phyloP scores from a whole-genome alignment of 139 green algal species.

The Zygnema circumcarinatum region DNA sequence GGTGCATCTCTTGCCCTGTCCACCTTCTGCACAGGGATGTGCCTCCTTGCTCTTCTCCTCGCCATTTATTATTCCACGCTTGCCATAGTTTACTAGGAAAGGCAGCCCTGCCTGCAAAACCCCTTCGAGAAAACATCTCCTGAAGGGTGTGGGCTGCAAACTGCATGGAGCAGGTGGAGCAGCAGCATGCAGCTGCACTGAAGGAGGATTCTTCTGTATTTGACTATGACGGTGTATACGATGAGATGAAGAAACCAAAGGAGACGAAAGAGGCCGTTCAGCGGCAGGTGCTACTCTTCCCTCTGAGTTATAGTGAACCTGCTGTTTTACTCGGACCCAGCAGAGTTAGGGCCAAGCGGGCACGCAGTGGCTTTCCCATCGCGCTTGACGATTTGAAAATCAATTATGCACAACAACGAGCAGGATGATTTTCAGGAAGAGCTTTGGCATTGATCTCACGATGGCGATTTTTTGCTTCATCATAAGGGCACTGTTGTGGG shows the following conservation, averaged over 20 bases:
- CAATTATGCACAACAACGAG: no score
- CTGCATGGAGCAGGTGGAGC: slow-evolving; percentile 40
- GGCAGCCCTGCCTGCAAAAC: no score
- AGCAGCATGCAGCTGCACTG: slow-evolving; percentile 73
- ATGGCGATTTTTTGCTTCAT: no score
- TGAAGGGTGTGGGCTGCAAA: not conserved
- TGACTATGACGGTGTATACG: slow-evolving; percentile 93
- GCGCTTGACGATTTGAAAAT: no score
- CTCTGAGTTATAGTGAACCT: slow-evolving; percentile 15
- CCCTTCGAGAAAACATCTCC: slow-evolving; percentile 1
- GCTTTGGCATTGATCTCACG: no score
- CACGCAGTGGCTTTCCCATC: no score
- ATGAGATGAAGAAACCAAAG: slow-evolving; percentile 73
- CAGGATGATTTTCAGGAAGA: not conserved
- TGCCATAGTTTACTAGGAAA: no score
- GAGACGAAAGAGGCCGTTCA: slow-evolving; percentile 63
- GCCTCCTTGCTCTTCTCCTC: not conserved
- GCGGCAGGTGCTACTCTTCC: slow-evolving; percentile 68
- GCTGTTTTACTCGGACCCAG: not conserved
- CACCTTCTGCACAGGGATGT: not conserved
- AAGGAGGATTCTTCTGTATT: slow-evolving; percentile 88
- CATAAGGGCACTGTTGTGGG: no score
- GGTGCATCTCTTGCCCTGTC: slow-evolving; percentile 15
- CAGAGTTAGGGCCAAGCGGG: not conserved
- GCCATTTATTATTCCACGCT: not conserved